These are phyloP conservation scores for Exobasidium rhododendri DNA, from an alignment of 1,284 basidiomycete species.

Conservation along the genomic window DNA sequence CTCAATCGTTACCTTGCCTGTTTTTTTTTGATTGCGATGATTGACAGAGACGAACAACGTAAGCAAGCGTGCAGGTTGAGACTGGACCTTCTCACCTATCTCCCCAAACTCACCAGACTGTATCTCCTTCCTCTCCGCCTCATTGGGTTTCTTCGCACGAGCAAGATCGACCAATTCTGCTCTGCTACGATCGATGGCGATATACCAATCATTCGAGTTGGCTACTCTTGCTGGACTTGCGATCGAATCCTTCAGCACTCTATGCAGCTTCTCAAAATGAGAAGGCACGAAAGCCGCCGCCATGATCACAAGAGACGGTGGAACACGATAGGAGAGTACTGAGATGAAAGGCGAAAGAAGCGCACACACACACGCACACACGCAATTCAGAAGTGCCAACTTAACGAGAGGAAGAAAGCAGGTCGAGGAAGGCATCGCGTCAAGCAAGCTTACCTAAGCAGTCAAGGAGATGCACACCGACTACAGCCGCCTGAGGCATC, in stretches of 20 bases:
- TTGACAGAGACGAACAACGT: neutral
- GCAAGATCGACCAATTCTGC: constrained; percentile 44
- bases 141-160: constrained; percentile 31
- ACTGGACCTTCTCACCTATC: neutral
- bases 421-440: no score
- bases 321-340: neutral
- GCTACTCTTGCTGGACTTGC: constrained; percentile 30
- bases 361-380: no score
- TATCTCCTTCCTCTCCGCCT: constrained; percentile 49
- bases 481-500: no score
- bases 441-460: no score
- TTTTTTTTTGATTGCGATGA: neutral
- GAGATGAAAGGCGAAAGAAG: no score
- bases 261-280: constrained; percentile 46
- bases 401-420: no score
- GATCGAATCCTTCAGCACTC: constrained; percentile 35
- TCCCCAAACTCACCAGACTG: constrained; percentile 29
- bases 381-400: no score
- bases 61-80: neutral
- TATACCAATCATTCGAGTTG: constrained; percentile 46
- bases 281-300: constrained; percentile 33
- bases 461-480: no score
- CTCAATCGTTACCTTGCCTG: constrained; percentile 46
- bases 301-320: constrained; percentile 7
- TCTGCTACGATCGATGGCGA: constrained; percentile 43